A percentile compares a stretch with the other conserved stretches of the same genome.
These are phyloP conservation scores for Leucosporidium creatinivorum DNA, from an alignment of 768 basidiomycete species.

Conservation along the genomic window DNA sequence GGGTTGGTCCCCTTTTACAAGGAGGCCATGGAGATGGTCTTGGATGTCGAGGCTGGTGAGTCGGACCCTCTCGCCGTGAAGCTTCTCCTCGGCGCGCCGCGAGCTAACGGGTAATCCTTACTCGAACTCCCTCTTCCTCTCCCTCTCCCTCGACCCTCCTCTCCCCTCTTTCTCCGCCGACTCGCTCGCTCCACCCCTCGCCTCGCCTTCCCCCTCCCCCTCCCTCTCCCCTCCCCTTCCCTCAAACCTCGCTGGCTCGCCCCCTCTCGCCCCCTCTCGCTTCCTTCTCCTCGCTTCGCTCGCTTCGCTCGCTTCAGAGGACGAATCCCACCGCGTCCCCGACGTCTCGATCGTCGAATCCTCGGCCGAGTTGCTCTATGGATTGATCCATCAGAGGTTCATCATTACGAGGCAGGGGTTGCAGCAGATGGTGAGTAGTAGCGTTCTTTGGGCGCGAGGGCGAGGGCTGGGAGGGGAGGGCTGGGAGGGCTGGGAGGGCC, in stretches of 20 bases:
- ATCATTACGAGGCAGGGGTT: constrained; percentile 90
- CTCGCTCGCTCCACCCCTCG: too few species aligned
- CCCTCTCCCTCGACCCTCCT: too few species aligned
- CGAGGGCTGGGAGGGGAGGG: neutral
- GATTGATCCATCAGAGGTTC: constrained; percentile 93
- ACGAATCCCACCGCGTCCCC: constrained; percentile 91
- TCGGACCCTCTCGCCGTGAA: too few species aligned
- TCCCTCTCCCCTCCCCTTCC: too few species aligned
- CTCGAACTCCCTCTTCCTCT: too few species aligned
- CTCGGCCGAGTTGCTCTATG: constrained; percentile 93
- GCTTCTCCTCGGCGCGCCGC: too few species aligned
- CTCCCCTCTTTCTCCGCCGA: too few species aligned
- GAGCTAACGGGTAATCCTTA: too few species aligned
- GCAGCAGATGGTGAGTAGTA: constrained; percentile 72
- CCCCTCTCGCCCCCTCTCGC: neutral
- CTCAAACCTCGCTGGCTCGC: too few species aligned
- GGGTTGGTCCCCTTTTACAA: constrained; percentile 98
- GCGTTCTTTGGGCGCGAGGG: neutral
- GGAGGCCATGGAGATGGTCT: constrained; percentile 99
- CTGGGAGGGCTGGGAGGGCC: too few species aligned
- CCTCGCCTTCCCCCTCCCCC: too few species aligned
- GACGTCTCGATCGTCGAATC: constrained; percentile 98
- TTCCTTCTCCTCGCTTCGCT: neutral
- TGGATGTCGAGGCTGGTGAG: constrained; percentile 97
- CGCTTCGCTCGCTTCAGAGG: constrained; percentile 43